Conservation (phyloP, 768 basidiomycete species). For the Sarcodon aspratus region DNA sequence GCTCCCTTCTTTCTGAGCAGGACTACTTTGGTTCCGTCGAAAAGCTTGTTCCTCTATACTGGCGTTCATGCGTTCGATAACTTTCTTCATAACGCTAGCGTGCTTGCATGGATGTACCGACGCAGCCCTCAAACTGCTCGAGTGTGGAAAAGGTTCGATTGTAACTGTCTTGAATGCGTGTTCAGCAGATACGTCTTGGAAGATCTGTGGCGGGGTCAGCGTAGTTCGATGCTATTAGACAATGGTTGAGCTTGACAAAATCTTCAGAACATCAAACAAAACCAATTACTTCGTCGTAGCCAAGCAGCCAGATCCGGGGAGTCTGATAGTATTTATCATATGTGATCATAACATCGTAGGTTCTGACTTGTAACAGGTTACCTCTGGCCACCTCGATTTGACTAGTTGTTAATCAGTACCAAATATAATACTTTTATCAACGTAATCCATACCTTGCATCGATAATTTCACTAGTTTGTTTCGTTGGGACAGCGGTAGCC, state of each 20-base stretch:
- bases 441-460: slow-evolving; percentile 35
- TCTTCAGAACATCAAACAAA: slow-evolving; percentile 2
- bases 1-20: slow-evolving; percentile 31
- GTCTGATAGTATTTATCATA: slow-evolving; percentile 99
- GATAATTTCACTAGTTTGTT: slow-evolving; percentile 25
- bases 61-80: slow-evolving; percentile 96
- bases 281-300: slow-evolving; percentile 80
- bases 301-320: slow-evolving; percentile 93
- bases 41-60: slow-evolving; percentile 71
- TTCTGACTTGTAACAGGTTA: slow-evolving; percentile 90
- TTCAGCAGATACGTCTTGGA: slow-evolving; percentile 95
- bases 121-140: slow-evolving; percentile 71
- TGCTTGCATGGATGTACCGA: slow-evolving; percentile 99
- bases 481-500: slow-evolving; percentile 57
- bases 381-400: slow-evolving; percentile 56
- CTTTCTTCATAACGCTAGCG: slow-evolving; percentile 98
- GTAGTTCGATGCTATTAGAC: slow-evolving; percentile 68
- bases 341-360: slow-evolving; percentile 99
- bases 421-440: neutral
- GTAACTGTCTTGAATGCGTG: slow-evolving; percentile 98
- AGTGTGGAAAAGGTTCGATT: slow-evolving; percentile 97
- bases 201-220: slow-evolving; percentile 81
- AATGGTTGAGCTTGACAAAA: neutral
- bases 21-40: slow-evolving; percentile 29
- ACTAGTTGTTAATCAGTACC: slow-evolving; percentile 21